These are phyloP conservation scores for Golubevia sp. DNA, from an alignment of 1,284 basidiomycete genomes.

Conservation along the genomic window DNA sequence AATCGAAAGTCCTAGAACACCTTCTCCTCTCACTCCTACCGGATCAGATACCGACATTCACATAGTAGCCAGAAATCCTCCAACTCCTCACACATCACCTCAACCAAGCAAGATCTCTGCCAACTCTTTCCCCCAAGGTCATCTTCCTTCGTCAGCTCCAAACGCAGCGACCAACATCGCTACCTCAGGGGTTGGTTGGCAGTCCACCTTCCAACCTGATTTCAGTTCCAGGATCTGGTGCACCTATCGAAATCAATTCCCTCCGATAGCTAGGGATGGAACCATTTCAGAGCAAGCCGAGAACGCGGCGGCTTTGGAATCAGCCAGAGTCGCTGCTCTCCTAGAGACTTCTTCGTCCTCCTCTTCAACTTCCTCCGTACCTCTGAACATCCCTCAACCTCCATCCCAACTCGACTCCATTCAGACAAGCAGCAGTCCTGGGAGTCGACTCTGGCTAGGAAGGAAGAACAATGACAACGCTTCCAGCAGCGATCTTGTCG, in stretches of 20 bases:
- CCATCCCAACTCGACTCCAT: background rate
- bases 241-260: slow-evolving; percentile 53
- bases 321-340: slow-evolving; percentile 9
- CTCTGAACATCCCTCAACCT: background rate
- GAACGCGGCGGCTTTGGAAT: slow-evolving; percentile 20
- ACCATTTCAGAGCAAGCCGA: slow-evolving; percentile 47
- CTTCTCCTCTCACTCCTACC: background rate
- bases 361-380: too few relatives aligned
- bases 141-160: slow-evolving; percentile 19
- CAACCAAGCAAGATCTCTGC: slow-evolving; percentile 12
- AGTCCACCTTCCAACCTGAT: slow-evolving; percentile 18
- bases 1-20: background rate
- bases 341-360: background rate
- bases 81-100: slow-evolving; percentile 13
- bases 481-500: background rate
- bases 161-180: slow-evolving; percentile 9
- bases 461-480: background rate
- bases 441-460: background rate
- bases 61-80: slow-evolving; percentile 11
- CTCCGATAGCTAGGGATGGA: slow-evolving; percentile 52
- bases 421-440: background rate
- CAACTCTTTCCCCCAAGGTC: background rate
- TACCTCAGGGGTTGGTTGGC: background rate
- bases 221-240: slow-evolving; percentile 53
- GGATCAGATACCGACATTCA: background rate